Base-by-base conservation (phyloP, 208 protist species). In the Trypanosoma avium region DNA sequence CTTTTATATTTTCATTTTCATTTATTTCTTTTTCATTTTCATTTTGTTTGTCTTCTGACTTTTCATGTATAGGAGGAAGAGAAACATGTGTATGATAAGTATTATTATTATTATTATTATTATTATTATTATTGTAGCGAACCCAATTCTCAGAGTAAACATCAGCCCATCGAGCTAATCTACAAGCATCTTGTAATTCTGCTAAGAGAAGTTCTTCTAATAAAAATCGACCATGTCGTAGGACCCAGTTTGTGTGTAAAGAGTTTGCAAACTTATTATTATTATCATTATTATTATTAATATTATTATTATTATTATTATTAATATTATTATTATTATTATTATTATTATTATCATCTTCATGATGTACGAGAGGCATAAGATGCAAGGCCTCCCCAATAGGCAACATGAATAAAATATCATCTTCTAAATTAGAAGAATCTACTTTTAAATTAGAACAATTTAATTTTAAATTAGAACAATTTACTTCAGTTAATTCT, bases 191-290 rank as follows among this genome's bases (percentile, higher is more conserved):
- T 36, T 77, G 70, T 40, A 89, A 53, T 70, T 89, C 82, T 6
- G 71, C 73, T 1, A 89, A 65, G 19, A 89, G 70, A 21, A 84
- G 67, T 67, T 89, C 82, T 66, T 89, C 82, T 64, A 82, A 49
- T 46, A 76, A 73, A 29, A 77, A 49, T 1, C 49, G 58, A 21
- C 61, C 64, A 35, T 79, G 67, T 32, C 64, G 58, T 35, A 88
- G 66, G 33, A 73, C 77, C 3, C 79, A 75, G 2, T 15, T 17
- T 26, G 54, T 21, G 36, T 36, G 43, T 7, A n/a, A n/a, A n/a
- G n/a, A n/a, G n/a, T n/a, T n/a, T n/a, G n/a, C n/a, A n/a, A n/a
- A n/a, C 53, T 27, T 13, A 27, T 5, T 29, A 17, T 9, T 22
- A 9, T 22, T 45, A 10, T 36, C 19, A 2, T 58, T 29, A 35